Evolutionary conservation across 306 rosid species (phyloP), one percentile per base, ranked within the genome.

Genomic region (Senna tora): DNA sequence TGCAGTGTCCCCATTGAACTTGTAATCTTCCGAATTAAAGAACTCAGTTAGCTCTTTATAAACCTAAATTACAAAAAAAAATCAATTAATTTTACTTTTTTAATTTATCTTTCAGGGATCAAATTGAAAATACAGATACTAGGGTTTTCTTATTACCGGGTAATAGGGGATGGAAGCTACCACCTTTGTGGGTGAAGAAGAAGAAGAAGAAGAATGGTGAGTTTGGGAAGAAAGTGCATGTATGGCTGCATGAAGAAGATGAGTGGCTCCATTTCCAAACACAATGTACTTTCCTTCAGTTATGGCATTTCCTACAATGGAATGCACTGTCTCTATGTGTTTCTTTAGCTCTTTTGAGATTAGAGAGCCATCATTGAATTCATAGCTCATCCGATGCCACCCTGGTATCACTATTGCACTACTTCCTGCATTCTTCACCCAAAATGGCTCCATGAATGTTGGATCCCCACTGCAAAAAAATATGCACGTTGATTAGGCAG

Each of bases 331-430:
- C 33, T 59, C 58, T 12, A 80, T 82, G 72, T 51, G 81, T 53
- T 3, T 33, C 56, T 82, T 73, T 0, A 82, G 75, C 73, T 50
- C 73, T 64, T 80, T 7, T 36, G 87, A 82, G 49, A 82, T 80
- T 15, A 11, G 69, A 59, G 85, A 42, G 0, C 61, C 17, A 64
- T 80, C 80, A 46, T 42, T 9, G 65, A 41, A 80, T 2, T 21
- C n/a, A 28, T 85, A 85, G 57, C 90, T 66, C 90, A 85, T 77
- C 3, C 90, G 70, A 67, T 85, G 87, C 90, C 87, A 85, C 13
- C 90, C 90, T 20, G 87, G 42, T 16, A 80, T 45, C 67, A 80
- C 21, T 36, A 82, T 9, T 51, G 85, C 73, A 71, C 90, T 85
- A 0, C 67, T 59, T 2, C 56, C 81, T 71, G 83, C 82, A 57